These are phyloP conservation scores for Terfezia boudieri DNA, from an alignment of 495 filamentous ascomycete species.

Conservation along the genomic window DNA sequence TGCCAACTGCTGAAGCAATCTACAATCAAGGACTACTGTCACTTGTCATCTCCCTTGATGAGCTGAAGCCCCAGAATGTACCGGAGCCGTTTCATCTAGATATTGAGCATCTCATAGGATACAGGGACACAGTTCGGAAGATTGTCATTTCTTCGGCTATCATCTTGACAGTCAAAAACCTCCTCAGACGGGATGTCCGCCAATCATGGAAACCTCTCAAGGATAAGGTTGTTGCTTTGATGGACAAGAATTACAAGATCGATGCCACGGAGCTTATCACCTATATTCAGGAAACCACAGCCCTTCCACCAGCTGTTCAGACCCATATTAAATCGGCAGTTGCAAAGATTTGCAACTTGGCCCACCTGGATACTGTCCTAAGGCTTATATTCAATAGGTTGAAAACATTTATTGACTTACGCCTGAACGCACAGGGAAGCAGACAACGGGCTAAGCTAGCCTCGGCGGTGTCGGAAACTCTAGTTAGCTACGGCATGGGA, in stretches of 20 bases:
- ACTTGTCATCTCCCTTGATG: slow-evolving; percentile 38
- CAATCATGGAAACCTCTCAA: slow-evolving; percentile 77
- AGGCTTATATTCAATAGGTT: slow-evolving; percentile 56
- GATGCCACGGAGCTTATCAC: slow-evolving; percentile 26
- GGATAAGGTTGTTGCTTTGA: slow-evolving; percentile 40
- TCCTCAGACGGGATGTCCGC: slow-evolving; percentile 79
- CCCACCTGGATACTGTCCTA: slow-evolving; percentile 54
- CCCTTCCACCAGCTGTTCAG: slow-evolving; percentile 21
- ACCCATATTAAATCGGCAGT: slow-evolving; percentile 17
- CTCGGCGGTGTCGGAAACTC: slow-evolving; percentile 57
- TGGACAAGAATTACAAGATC: slow-evolving; percentile 42
- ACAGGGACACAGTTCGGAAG: slow-evolving; percentile 52
- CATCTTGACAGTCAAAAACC: slow-evolving; percentile 77
- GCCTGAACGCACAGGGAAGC: slow-evolving; percentile 52
- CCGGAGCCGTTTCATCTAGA: slow-evolving; percentile 82
- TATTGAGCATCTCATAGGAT: slow-evolving; percentile 37
- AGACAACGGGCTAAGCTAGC: slow-evolving; percentile 64
- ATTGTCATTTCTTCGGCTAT: slow-evolving; percentile 58
- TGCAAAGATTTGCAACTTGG: slow-evolving; percentile 24
- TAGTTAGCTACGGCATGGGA: slow-evolving; percentile 57
- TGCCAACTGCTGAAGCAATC: slow-evolving; percentile 42
- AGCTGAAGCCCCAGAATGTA: slow-evolving; percentile 33
- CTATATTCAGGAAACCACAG: slow-evolving; percentile 29
- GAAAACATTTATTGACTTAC: slow-evolving; percentile 47
- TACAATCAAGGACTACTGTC: slow-evolving; percentile 56